These are phyloP conservation scores for Stephanodiscus triporus DNA, from an alignment of 108 stramenopile species.

Conservation along the genomic window DNA sequence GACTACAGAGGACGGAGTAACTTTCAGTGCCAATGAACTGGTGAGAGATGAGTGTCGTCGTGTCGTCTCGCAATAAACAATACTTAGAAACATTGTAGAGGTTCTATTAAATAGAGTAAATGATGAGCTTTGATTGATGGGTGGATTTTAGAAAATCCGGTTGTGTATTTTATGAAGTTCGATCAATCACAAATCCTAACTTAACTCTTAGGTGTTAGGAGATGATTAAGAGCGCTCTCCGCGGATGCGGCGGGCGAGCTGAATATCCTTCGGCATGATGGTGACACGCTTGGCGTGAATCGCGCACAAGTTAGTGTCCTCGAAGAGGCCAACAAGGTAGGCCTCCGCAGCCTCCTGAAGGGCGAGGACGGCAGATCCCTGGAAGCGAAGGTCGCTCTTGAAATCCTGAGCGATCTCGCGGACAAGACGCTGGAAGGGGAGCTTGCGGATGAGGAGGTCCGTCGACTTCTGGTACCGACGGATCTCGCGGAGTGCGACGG, in stretches of 20 bases:
- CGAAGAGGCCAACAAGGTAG: constrained; percentile 2
- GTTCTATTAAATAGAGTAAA: no score
- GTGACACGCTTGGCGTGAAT: constrained; percentile 6
- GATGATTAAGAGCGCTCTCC: neutral
- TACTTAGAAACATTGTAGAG: no score
- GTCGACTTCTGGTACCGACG: constrained; percentile 77
- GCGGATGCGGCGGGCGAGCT: constrained; percentile 6
- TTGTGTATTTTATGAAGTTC: no score
- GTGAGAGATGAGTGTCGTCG: no score
- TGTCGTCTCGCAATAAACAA: no score
- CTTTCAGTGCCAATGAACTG: no score
- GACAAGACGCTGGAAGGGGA: neutral
- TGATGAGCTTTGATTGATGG: no score
- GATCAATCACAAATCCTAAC: no score
- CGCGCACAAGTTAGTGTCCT: constrained; percentile 1
- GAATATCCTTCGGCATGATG: neutral
- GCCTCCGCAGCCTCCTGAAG: constrained; percentile 5
- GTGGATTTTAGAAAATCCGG: no score
- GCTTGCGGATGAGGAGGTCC: no score
- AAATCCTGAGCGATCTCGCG: neutral
- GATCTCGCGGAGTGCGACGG: constrained; percentile 88
- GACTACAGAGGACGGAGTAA: no score
- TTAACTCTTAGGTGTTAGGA: neutral
- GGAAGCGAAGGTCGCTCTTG: constrained; percentile 2
- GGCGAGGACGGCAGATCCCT: constrained; percentile 1